Conservation (phyloP, 306 rosid genomes). For the Quillaja saponaria region DNA sequence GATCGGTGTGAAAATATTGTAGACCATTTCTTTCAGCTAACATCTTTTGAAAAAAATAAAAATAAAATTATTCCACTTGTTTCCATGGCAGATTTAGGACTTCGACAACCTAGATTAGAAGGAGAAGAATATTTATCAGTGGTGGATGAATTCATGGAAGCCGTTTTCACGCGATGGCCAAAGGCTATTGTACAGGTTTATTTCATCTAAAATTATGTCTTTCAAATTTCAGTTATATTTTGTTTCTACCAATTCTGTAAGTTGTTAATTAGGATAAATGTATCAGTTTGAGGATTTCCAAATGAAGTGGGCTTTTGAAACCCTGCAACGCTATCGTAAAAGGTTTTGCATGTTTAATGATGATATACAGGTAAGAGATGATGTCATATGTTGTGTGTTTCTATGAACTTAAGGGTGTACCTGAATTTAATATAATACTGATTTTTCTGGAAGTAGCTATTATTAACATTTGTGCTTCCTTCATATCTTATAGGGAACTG, state of each 20-base stretch:
- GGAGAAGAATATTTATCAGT: constrained; percentile 92
- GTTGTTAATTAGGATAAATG: constrained; percentile 32
- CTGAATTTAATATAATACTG: not conserved
- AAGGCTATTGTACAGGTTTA: constrained; percentile 91
- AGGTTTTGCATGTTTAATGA: constrained; percentile 98
- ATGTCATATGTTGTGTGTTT: constrained; percentile 17
- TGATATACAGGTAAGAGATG: constrained; percentile 85
- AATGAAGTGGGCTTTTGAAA: constrained; percentile 99
- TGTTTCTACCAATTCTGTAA: constrained; percentile 33
- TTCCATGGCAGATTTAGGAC: constrained; percentile 85
- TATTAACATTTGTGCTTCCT: constrained; percentile 25
- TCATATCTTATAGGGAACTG: constrained; percentile 79
- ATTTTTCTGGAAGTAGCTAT: constrained; percentile 7
- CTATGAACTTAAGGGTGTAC: constrained; percentile 19
- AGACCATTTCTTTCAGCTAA: constrained; percentile 17
- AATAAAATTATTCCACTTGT: constrained; percentile 40
- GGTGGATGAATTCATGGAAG: constrained; percentile 98
- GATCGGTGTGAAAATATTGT: constrained; percentile 10
- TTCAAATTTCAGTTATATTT: constrained; percentile 20
- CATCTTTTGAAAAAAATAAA: constrained; percentile 12
- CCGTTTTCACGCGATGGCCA: constrained; percentile 94
- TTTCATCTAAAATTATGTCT: constrained; percentile 30
- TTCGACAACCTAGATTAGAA: constrained; percentile 96
- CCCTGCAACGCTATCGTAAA: constrained; percentile 86
- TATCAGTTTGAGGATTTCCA: constrained; percentile 97